Evolutionary conservation across 2,329 filamentous ascomycete genomes (phyloP), one percentile per base, ranked within the genome.

Genomic region (Blastomyces gilchristii): DNA sequence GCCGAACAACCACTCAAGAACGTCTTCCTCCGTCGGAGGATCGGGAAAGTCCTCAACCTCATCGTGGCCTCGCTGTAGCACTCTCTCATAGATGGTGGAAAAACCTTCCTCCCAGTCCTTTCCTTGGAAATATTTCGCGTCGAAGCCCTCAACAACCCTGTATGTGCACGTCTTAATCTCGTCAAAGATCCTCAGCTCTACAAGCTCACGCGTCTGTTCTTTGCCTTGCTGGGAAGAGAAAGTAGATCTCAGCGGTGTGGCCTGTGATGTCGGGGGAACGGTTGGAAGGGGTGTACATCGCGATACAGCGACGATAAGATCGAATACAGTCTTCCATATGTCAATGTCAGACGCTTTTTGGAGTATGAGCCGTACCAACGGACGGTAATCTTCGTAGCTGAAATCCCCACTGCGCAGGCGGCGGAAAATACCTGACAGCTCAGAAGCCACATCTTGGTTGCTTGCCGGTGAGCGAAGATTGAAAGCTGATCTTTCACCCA

Each of bases 41-140:
- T 66, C 12, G 28, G 63, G 63, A 31, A 69, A 64, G 41, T 45
- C 41, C 9, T 45, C 12, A 3, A 45, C 41, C 41, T 5, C 25
- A 62, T 60, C 25, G 34, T 54, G 16, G 16, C 5, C 61, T 57
- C 28, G 62, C n/a, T 7, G 12, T 1, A 45, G 62, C 41, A 2
- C 37, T 58, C 14, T 12, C 34, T 65, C n/a, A 22, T 22, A 22
- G n/a, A 22, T 22, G n/a, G n/a, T 22, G n/a, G n/a, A 22, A 22
- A 22, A 22, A 22, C n/a, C n/a, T 22, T 22, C n/a, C n/a, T 22
- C n/a, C 66, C 65, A 69, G 57, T 63, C 39, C 57, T 66, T 69
- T 52, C 62, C 65, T 52, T 68, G 60, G 63, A 69, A 70, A 58
- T 70, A 68, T 58, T 70, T 70, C 2, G 31, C 50, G 49, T 66